Base-by-base conservation (phyloP, 371 early-diverging fungal species). In the Aphelidium insulamus region DNA sequence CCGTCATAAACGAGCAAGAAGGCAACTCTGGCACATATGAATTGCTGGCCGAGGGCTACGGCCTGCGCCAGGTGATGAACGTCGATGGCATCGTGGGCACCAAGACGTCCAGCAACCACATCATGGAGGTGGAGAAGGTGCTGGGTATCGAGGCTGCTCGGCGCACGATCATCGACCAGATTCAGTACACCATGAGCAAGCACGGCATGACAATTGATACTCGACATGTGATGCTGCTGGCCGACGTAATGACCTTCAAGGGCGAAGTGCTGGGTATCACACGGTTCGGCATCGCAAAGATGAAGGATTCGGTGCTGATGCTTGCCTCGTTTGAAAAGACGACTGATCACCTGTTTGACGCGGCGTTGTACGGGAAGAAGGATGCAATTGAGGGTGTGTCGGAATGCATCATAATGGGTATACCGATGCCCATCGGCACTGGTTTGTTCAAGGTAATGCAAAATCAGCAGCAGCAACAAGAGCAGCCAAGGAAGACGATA, bases 241-340 rank as follows among this genome's bases (percentile, higher is more conserved):
- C 87, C 35, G 99, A 99, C 57, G 74, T 97, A 33, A 99, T 99
- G 98, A 81, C 90, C 2, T 87, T 69, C 61, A 90, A 84, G 74
- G 99, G 99, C 26, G 94, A 97, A 55, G 77, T 98, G 3, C 57
- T 95, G 17, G 98, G 98, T 43, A 95, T 99, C 39, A 98, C 97
- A 16, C 82, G 99, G 22, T 90, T 87, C 59, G 99, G 99, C 54
- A 86, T 99, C 37, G 77, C 87, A 37, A 94, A 92, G 66, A 95
- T 97, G 94, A 87, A 85, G 50, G 88, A 88, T 49, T 79, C 82
- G 46, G 97, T 97, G n/a, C 73, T 98, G 40, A 98, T 97, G 90
- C 66, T 97, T 45, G 98, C 98, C 1, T 91, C 92, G 23, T 99
- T 99, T 54, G 99, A 99, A 59, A 92, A 94, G 66, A 98, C 99